Percentiles rank a stretch among this genome's conserved stretches.
phyloP scores from a whole-genome alignment of 2,329 filamentous ascomycete genomes.

The Aspergillus novofumigatus region DNA sequence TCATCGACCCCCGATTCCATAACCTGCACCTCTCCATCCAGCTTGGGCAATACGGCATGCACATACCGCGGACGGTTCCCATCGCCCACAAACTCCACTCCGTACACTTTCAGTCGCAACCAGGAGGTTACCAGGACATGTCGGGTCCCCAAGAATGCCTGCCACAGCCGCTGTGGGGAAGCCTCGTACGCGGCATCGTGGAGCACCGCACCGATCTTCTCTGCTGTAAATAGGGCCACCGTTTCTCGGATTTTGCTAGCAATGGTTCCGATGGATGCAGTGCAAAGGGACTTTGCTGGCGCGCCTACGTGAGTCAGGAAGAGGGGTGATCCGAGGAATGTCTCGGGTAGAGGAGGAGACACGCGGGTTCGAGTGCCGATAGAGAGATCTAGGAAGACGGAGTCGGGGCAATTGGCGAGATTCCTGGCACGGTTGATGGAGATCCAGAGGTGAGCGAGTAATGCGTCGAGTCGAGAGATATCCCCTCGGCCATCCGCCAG shows the following conservation, averaged over 20 bases:
- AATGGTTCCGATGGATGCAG: conserved; percentile 4
- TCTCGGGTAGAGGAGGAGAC: conserved; percentile 28
- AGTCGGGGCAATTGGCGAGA: conserved; percentile 18
- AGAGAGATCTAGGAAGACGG: conserved; percentile 40
- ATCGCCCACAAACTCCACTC: conserved; percentile 39
- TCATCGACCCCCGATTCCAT: conserved; percentile 29
- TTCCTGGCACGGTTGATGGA: conserved; percentile 42
- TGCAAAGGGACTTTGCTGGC: not conserved
- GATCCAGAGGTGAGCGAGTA: conserved; percentile 47
- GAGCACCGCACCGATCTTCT: conserved; percentile 38
- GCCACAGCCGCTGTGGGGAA: conserved; percentile 48
- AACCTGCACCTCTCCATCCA: conserved; percentile 44
- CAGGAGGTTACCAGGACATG: conserved; percentile 46
- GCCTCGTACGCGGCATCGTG: conserved; percentile 44
- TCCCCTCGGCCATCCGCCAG: conserved; percentile 1
- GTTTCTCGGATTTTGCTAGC: conserved; percentile 30
- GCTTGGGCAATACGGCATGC: conserved; percentile 40
- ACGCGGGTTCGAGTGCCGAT: conserved; percentile 41
- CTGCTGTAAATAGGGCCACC: conserved; percentile 35
- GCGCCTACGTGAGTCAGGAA: conserved; percentile 36
- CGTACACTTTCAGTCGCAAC: conserved; percentile 23
- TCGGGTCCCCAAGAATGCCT: conserved; percentile 41
- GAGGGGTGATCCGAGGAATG: conserved; percentile 45
- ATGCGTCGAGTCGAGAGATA: conserved; percentile 44
- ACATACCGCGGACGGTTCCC: conserved; percentile 33